Base-by-base conservation (phyloP, 352 stramenopile species). In the Phytophthora crassamura region DNA sequence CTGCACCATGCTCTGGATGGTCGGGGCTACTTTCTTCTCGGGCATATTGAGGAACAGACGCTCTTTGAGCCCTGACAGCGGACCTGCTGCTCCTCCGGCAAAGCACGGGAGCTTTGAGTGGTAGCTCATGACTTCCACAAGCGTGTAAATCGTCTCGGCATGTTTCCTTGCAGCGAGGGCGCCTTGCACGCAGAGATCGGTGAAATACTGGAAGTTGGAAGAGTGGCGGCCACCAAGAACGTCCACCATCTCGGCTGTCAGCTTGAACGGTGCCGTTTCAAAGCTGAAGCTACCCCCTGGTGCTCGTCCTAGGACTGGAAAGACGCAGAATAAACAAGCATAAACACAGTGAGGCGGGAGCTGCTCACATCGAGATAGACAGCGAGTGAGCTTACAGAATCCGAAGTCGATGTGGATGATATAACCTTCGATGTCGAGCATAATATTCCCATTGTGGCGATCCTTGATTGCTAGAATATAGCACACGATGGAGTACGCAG, bases 381-480 rank as follows among this genome's bases (percentile, higher is more conserved):
- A 14, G 35, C 28, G 12, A 55, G 22, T 25, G 32, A 8, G 86
- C 79, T 46, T 82, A 93, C 85, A 91, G 75, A 99, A 99, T 30
- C 98, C 98, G 87, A 99, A 99, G 77, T 99, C 98, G 72, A 99
- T 99, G 80, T 99, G 97, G 34, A 99, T 90, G 22, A 99, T 78
- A 65, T 98, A 96, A 5, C 97, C 97, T 60, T 97, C 84, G 12
- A 92, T 94, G 67, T 99, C 97, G 48, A 99, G 94, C 87, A 99
- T 97, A 58, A 99, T 98, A 73, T 99, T 99, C 39, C 97, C 98
- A 71, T 99, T 99, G 85, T 99, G 98, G 7, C 97, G 88, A 75
- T 99, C 98, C 68, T 99, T 99, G 70, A 99, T 90, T 12, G 94
- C 92, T 14, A 99, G 80, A 33, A 99, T 87, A 75, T 99, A 99